Evolutionary conservation across 176 grass and related monocot species (phyloP).

Genomic region (Panicum miliaceum): DNA sequence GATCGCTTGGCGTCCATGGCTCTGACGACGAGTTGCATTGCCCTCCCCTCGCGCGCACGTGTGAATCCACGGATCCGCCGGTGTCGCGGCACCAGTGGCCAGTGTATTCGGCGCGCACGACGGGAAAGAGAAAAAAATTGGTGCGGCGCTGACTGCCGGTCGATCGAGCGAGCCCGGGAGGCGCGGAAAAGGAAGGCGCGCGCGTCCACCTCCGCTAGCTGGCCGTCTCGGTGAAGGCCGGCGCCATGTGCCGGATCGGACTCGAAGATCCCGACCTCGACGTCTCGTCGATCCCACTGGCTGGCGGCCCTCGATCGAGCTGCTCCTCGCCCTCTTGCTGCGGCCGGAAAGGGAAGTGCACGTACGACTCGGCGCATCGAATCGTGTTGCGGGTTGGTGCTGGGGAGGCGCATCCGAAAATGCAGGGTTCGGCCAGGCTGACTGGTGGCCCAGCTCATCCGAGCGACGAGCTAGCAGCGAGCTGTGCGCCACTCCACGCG

Average conservation of each 20-base stretch:
- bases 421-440: too few relatives aligned
- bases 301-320: background rate
- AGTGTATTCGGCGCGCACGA: background rate
- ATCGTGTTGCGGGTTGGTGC: too few relatives aligned
- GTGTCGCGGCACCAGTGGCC: background rate
- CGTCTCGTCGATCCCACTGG: constrained; percentile 1
- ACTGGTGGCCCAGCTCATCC: too few relatives aligned
- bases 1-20: background rate
- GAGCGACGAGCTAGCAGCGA: too few relatives aligned
- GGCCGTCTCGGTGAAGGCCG: too few relatives aligned
- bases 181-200: background rate
- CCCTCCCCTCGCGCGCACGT: background rate
- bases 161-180: background rate
- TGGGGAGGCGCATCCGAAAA: too few relatives aligned
- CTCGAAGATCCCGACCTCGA: background rate
- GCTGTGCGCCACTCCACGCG: too few relatives aligned
- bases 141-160: background rate
- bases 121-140: background rate
- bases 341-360: background rate
- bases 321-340: background rate
- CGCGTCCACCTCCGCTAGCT: too few relatives aligned
- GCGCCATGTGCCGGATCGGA: background rate
- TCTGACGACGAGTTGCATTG: background rate
- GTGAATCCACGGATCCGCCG: background rate
- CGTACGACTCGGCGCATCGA: background rate